Evolutionary conservation across 106 monocot genomes (phyloP).

Genomic region (Hemerocallis citrina): DNA sequence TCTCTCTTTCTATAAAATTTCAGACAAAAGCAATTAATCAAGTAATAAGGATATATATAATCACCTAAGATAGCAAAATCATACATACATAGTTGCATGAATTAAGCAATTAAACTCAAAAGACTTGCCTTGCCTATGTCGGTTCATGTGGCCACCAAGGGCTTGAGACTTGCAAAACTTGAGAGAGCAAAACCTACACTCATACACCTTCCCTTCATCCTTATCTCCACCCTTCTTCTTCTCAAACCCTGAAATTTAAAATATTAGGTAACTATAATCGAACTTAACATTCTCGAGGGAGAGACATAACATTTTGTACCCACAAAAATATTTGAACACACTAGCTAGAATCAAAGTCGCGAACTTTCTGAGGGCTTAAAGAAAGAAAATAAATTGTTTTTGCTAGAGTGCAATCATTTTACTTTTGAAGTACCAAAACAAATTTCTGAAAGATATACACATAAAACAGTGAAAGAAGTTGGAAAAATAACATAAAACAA

Average conservation of each 20-base stretch:
- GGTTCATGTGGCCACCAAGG: constrained; percentile 96
- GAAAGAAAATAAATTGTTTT: too few relatives aligned
- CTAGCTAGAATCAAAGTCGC: too few relatives aligned
- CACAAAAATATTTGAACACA: too few relatives aligned
- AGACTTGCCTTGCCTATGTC: constrained; percentile 92
- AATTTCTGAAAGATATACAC: too few relatives aligned
- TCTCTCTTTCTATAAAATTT: constrained; percentile 72
- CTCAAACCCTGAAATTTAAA: constrained; percentile 35
- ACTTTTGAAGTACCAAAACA: too few relatives aligned
- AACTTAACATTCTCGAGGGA: not conserved
- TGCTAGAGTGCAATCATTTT: too few relatives aligned
- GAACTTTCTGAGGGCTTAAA: too few relatives aligned
- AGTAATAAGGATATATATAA: not conserved
- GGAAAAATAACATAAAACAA: not conserved
- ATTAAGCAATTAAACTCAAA: too few relatives aligned
- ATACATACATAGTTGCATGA: not conserved
- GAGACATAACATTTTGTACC: too few relatives aligned
- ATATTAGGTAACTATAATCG: not conserved
- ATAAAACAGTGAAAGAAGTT: too few relatives aligned
- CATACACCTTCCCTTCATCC: constrained; percentile 70
- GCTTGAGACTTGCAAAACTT: constrained; percentile 99
- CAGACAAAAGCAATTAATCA: not conserved
- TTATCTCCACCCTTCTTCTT: constrained; percentile 73
- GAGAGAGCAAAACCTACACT: constrained; percentile 93
- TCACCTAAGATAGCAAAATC: not conserved